Conservation (phyloP, 371 early-diverging fungal species). For the Rhizopus arrhizus region DNA sequence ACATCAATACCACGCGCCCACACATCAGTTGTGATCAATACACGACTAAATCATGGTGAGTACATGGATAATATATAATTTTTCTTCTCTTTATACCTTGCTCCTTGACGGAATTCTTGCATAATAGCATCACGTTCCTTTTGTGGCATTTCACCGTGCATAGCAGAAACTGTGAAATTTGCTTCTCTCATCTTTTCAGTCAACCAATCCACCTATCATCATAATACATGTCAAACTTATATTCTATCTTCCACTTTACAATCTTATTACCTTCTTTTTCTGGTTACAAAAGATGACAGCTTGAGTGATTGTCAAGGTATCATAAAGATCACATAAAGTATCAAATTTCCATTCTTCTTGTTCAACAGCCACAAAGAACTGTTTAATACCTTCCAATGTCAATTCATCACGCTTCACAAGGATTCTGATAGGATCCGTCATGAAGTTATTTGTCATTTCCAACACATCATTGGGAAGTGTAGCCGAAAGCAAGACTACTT, state of each 20-base stretch:
- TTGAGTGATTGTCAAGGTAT: constrained; percentile 95
- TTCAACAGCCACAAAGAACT: constrained; percentile 98
- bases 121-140: constrained; percentile 89
- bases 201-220: constrained; percentile 86
- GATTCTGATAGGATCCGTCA: constrained; percentile 97
- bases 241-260: not conserved
- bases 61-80: not conserved
- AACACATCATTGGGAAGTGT: constrained; percentile 97
- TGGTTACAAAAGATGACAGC: constrained; percentile 99
- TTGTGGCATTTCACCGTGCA: constrained; percentile 99
- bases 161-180: constrained; percentile 96
- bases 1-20: constrained; percentile 98
- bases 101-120: constrained; percentile 89
- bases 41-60: constrained; percentile 62
- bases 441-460: constrained; percentile 96
- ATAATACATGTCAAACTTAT: not conserved
- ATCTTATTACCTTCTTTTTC: constrained; percentile 79
- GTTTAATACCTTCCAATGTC: constrained; percentile 99
- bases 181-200: constrained; percentile 92
- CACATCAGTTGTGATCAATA: constrained; percentile 94
- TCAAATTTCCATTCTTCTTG: constrained; percentile 96
- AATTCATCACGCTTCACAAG: constrained; percentile 99
- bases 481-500: constrained; percentile 98
- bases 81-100: constrained; percentile 44
- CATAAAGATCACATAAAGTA: constrained; percentile 96